Base-by-base conservation (phyloP, 805 yeast species). In the Lachancea sp. region DNA sequence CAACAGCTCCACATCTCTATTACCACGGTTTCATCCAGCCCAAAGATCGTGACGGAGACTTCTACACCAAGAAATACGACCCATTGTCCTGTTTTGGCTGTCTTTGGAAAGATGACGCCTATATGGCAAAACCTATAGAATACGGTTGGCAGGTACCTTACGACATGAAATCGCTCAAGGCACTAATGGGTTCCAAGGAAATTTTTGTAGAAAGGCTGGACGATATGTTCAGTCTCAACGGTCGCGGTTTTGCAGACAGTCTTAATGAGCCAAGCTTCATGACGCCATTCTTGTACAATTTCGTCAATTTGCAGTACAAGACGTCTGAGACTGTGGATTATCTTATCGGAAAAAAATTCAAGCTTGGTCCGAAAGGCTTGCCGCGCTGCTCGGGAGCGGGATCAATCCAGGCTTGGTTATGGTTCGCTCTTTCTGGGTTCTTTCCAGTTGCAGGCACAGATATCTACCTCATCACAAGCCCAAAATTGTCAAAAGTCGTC, bases 331-430 rank as follows among this genome's bases (percentile, higher is more conserved):
- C 62, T 7, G 49, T 65, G 18, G 49, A 66, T 26, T 66, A 54
- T 41, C 45, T 67, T 15, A 50, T 66, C 30, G 52, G 58, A 13
- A 11, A 46, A 16, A 55, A 56, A 36, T 66, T 63, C 45, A 42
- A 49, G 18, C 34, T 51, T 1, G 69, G 69, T 2, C 34, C 52
- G 3, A 39, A 37, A n/a, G 68, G 65, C 10, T 46, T 67, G 19
- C 70, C 71, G 5, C 70, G 70, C 1, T 66, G 66, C 44, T 63
- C 69, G 1, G 70, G 66, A 46, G 67, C 65, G 10, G 70, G 70
- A 6, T 67, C 71, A 11, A 66, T 67, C 68, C 69, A 65, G 44
- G 56, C 65, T 2, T 67, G 69, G 68, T 42, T 63, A 13, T 58
- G 65, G 42, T 66, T 65, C 53, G 63, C 56, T 3, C 40, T 66